Base-by-base conservation (phyloP, 306 rosid species). In the Vachellia collinsii region DNA sequence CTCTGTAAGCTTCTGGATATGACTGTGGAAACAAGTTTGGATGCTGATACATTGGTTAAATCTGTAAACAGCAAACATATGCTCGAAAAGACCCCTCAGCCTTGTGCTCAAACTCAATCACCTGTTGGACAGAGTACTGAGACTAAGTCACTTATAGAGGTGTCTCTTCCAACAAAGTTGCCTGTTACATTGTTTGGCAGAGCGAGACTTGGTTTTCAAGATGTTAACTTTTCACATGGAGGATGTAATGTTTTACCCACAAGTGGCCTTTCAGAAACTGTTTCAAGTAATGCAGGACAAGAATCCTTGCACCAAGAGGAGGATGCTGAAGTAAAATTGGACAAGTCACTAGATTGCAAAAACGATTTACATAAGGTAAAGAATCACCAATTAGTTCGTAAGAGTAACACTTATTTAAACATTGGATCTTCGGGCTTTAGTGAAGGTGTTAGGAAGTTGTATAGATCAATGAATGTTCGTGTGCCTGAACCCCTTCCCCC, bases 401-500 rank as follows among this genome's bases (percentile, higher is more conserved):
- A 74, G 70, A 76, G 50, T 72, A 74, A 71, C 44, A 80, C 79
- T 67, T 79, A 72, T 78, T 73, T 70, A 78, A 79, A 77, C 51
- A 51, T 85, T 47, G 90, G 91, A 82, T 85, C 95, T 70, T 77
- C 90, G 11, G 86, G 85, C 48, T 90, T 89, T 78, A 86, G 78
- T 56, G 92, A 77, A 54, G 62, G 80, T 67, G 75, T 89, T 46
- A 81, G 88, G 80, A 90, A 85, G 88, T 61, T 88, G 81, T 90
- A 90, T 82, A 86, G 94, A 86, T 84, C 91, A 59, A 90, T 85
- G 91, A 90, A 89, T 79, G 88, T 92, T 67, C 84, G 95, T 68
- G 87, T 90, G 78, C 98, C 92, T 53, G 78, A 81, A 82, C 98
- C 94, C 47, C 97, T 92, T 85, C 95, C 97, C 62, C 88, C 95